Base-by-base conservation (phyloP, 768 basidiomycete species). In the Epithele typhae region DNA sequence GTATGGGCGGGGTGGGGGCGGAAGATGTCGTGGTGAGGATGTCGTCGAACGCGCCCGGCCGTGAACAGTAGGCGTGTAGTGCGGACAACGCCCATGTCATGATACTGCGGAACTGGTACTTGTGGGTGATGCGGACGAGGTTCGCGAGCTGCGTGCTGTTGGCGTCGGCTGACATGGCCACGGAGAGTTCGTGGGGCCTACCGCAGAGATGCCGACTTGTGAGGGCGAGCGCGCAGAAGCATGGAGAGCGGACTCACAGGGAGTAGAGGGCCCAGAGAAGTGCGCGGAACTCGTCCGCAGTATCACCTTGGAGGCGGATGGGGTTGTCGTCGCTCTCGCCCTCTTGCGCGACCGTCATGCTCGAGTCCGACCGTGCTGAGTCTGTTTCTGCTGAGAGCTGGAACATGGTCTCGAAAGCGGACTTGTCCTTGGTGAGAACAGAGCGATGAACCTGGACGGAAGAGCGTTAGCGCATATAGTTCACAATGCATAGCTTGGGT, bases 211-310 rank as follows among this genome's bases (percentile, higher is more conserved):
- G 15, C 24, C 43, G 30, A 32, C 25, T 19, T 39, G 27, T 40
- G 39, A 43, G 25, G 14, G 25, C 37, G 15, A 24, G 36, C 22
- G 45, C 18, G 10, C 32, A 32, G 45, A 36, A 17, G 37, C n/a
- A 27, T 21, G 25, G 24, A 19, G 32, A 21, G 23, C 15, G 17
- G 33, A 70, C 77, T 59, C 64, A 81, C 79, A 70, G 57, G 0
- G 74, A 71, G 53, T 79, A 73, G 37, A 78, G 56, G 3, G 73
- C 69, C 76, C 77, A 80, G 27, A 80, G 60, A 32, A 82, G 66
- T 3, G 75, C 76, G 10, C 74, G 66, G 53, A 79, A 77, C 39
- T 76, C 72, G 36, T 73, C 72, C 19, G 68, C 70, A 5, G 68
- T 68, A 49, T 79, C 78, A 5, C 68, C 67, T 32, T 68, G 70